Evolutionary conservation across 768 basidiomycete species (phyloP), one percentile per base, ranked within the genome.

Genomic region (Macrolepiota fuliginosa): DNA sequence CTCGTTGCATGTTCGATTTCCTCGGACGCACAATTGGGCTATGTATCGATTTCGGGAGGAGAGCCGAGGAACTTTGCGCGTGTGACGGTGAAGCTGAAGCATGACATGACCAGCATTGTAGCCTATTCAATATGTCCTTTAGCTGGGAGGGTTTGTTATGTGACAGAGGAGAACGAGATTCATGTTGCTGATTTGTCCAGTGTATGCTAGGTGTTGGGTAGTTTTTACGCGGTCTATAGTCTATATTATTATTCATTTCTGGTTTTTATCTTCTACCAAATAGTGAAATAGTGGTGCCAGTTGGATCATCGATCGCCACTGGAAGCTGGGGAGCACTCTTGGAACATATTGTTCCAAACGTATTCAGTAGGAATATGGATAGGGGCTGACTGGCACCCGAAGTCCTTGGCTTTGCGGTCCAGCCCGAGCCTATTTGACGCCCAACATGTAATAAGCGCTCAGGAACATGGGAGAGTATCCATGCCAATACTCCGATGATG

Each of bases 91-190:
- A 19, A 47, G 25, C 17, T 57, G 25, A 10, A 57, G 10, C 45
- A 57, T n/a, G 45, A 45, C 2, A 57, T 49, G 46, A 35, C 32
- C 15, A 6, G 15, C 10, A 25, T 57, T 24, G 3, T 29, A 17
- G 42, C 29, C 25, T 57, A 47, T 57, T 57, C 56, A 15, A 15
- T 57, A 19, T 57, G 56, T 27, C 56, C 56, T 35, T n/a, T 57
- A 6, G 45, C 56, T 19, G 56, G 56, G n/a, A 57, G n/a, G 37
- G 12, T 57, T 12, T 56, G 56, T 19, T 57, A 57, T 35, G 32
- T 27, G 19, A 57, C 56, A 7, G 32, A 47, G 2, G 56, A 47
- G 15, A 47, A 57, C 35, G 29, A 49, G 19, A 22, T 57, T 32
- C 45, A 47, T 24, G 32, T 57, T 11, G 56, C 32, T n/a, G 56